Evolutionary conservation across 768 basidiomycete species (phyloP), one percentile per base, ranked within the genome.

Genomic region (Hericium coralloides): DNA sequence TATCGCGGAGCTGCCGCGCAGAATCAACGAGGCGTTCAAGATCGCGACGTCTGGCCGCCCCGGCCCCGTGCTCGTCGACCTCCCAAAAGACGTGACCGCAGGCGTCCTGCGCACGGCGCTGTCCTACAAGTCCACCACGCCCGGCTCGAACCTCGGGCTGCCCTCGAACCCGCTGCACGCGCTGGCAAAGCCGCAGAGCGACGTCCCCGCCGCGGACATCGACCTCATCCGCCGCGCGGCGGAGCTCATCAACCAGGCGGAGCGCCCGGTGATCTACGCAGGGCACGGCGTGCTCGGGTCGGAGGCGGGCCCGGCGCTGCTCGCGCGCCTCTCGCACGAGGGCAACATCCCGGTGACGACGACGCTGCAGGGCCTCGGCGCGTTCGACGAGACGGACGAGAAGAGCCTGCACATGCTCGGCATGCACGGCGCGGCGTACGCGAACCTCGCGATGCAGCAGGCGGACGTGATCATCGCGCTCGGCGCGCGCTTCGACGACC

Each of bases 11-110:
- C 79, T 98, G 2, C 97, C 97, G 14, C 77, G 95, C 45, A 80
- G 97, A 58, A 95, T 98, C 68, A 98, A 98, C 68, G 97, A 99
- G 71, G 97, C 97, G 0, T 98, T 99, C 83, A 97, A 98, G 72
- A 98, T 99, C 61, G 97, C 97, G 14, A 95, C 92, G 1, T 91
- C 93, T 7, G 97, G 97, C 0, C 85, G 97, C 26, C 97, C 97
- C 0, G 97, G 97, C 0, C 97, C 97, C 52, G 97, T 98, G 50
- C 85, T 99, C 59, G 95, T 99, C 59, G 97, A 99, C 68, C 79
- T 99, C 18, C 97, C 97, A n/a, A 99, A 99, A 72, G 97, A 99
- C 71, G 84, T 99, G 53, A 99, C 97, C 0, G 97, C 97, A 2
- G 85, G 87, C 37, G 87, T 97, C 65, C 81, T 98, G 48, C 85